Conservation (phyloP, 805 yeast genomes). For the Candida koratica region DNA sequence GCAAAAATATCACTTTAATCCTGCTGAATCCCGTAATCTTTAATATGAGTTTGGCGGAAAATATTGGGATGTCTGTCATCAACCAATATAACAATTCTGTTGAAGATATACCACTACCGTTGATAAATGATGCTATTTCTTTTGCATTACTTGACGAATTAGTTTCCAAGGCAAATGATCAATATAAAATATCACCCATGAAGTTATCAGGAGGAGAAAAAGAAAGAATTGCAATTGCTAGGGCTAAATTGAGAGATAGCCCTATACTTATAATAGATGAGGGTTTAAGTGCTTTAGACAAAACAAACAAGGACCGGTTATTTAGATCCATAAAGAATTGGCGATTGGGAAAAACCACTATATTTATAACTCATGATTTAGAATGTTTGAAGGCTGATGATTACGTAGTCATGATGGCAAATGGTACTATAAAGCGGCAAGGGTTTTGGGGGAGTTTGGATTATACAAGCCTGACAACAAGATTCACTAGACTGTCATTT, state of each 20-base stretch:
- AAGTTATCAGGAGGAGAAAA: constrained; percentile 85
- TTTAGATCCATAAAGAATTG: constrained; percentile 50
- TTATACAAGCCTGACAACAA: too few relatives aligned
- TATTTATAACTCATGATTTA: constrained; percentile 77
- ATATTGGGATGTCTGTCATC: constrained; percentile 52
- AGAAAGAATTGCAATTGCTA: constrained; percentile 79
- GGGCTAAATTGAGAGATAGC: constrained; percentile 71
- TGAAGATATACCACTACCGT: constrained; percentile 18
- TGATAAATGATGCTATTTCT: constrained; percentile 42
- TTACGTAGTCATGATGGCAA: constrained; percentile 52
- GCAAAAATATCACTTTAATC: constrained; percentile 63
- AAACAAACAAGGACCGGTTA: constrained; percentile 40
- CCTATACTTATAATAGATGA: constrained; percentile 84
- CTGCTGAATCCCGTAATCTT: constrained; percentile 71
- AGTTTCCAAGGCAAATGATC: constrained; percentile 37
- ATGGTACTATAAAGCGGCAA: constrained; percentile 45
- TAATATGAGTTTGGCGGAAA: constrained; percentile 57
- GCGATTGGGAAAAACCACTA: constrained; percentile 70
- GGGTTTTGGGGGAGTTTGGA: constrained; percentile 12
- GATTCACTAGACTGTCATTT: background rate
- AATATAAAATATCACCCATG: constrained; percentile 49
- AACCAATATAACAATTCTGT: constrained; percentile 18
- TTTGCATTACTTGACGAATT: constrained; percentile 52
- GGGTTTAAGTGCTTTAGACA: constrained; percentile 77
- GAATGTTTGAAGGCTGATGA: constrained; percentile 56